These are phyloP conservation scores for Citrullus mucosospermus DNA, from an alignment of 306 rosid genomes.

Conservation along the genomic window DNA sequence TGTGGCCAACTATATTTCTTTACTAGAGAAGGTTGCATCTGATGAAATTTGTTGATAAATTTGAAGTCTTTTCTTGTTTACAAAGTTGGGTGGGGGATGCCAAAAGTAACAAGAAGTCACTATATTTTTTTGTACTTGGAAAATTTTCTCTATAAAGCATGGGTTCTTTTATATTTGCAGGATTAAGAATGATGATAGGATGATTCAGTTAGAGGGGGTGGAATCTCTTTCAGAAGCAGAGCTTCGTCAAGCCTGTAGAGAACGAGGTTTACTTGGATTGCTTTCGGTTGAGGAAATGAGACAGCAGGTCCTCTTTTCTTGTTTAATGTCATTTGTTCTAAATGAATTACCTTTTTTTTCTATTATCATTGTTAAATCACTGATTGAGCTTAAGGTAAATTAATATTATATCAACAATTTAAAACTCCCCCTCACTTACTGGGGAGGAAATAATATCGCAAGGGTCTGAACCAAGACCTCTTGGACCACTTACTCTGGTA, in stretches of 20 bases:
- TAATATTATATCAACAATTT: too few relatives aligned
- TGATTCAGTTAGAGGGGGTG: constrained; percentile 84
- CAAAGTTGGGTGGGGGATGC: not conserved
- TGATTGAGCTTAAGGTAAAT: too few relatives aligned
- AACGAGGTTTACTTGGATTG: constrained; percentile 94
- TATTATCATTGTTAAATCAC: not conserved
- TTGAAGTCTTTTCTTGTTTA: not conserved
- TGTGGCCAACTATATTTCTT: not conserved
- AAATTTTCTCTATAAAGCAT: not conserved
- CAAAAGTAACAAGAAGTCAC: not conserved
- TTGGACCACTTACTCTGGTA: too few relatives aligned
- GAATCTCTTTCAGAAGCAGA: constrained; percentile 95
- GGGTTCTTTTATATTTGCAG: constrained; percentile 19
- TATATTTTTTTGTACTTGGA: not conserved
- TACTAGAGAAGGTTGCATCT: not conserved
- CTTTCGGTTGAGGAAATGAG: constrained; percentile 95
- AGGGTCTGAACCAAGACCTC: too few relatives aligned
- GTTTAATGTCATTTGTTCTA: not conserved
- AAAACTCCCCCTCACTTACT: too few relatives aligned
- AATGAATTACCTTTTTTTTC: not conserved
- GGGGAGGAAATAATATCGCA: too few relatives aligned
- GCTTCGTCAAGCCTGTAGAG: constrained; percentile 92
- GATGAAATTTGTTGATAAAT: not conserved
- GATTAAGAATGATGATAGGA: constrained; percentile 80
- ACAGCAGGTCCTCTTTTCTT: constrained; percentile 48